Conservation (phyloP, 2,329 filamentous ascomycete species). For the Microdochium bolleyi region DNA sequence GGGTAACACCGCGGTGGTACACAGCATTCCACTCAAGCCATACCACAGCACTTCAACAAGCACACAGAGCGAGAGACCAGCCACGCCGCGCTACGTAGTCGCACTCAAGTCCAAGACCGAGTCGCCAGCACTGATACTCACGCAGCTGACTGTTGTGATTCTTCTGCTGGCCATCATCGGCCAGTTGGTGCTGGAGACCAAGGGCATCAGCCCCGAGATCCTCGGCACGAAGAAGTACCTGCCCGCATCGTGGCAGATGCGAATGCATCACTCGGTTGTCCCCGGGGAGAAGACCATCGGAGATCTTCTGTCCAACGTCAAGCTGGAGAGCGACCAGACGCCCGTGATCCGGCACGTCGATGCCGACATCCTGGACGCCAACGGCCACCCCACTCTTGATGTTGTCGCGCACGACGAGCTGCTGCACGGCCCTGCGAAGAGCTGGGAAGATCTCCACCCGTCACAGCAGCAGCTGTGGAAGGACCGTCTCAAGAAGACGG, state of each 20-base stretch:
- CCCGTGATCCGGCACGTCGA: conserved; percentile 26
- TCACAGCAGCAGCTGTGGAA: conserved; percentile 63
- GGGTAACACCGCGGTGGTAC: conserved; percentile 70
- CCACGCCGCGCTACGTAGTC: conserved; percentile 62
- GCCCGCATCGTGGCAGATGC: conserved; percentile 29
- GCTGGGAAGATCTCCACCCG: conserved; percentile 63
- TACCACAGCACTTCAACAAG: conserved; percentile 22
- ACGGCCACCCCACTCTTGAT: conserved; percentile 20
- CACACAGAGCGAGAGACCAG: conserved; percentile 29
- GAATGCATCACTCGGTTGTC: conserved; percentile 11
- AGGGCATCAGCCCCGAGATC: conserved; percentile 43
- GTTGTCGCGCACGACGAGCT: conserved; percentile 37
- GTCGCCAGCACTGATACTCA: conserved; percentile 41
- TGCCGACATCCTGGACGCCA: conserved; percentile 11
- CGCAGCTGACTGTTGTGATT: conserved; percentile 47
- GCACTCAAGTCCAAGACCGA: conserved; percentile 46
- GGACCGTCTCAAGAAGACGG: conserved; percentile 56
- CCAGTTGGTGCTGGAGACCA: conserved; percentile 57
- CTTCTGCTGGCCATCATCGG: conserved; percentile 54
- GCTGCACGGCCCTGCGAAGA: conserved; percentile 44
- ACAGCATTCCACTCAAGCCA: conserved; percentile 62
- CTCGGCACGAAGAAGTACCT: conserved; percentile 48
- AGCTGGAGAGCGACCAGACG: conserved; percentile 22
- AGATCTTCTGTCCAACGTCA: conserved; percentile 25
- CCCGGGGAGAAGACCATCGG: conserved; percentile 13